These are phyloP conservation scores for Hanseniaspora gamundiae DNA, from an alignment of 1,139 yeast genomes.

Conservation along the genomic window DNA sequence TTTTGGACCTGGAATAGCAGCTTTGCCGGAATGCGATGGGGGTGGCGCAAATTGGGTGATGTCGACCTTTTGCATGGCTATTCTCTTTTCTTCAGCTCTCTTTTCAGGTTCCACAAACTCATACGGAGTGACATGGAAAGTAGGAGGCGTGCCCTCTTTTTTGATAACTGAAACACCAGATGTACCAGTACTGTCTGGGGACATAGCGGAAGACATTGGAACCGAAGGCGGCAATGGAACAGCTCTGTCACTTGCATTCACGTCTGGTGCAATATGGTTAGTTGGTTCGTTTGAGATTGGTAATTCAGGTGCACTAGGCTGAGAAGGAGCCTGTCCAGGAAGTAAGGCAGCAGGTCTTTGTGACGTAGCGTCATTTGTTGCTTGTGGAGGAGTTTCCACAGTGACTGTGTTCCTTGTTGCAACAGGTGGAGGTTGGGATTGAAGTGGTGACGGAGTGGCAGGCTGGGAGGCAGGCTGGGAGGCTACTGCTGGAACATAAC, in stretches of 20 bases:
- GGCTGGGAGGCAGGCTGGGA: background rate
- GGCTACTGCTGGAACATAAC: slow-evolving; percentile 4
- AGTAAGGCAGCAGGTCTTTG: background rate
- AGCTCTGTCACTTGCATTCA: too few relatives aligned
- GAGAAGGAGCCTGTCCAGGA: background rate
- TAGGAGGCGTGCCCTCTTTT: slow-evolving; percentile 4
- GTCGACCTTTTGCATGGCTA: slow-evolving; percentile 3
- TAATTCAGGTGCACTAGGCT: background rate
- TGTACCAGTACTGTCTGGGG: too few relatives aligned
- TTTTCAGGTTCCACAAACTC: slow-evolving; percentile 12
- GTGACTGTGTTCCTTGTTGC: too few relatives aligned
- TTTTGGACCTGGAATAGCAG: background rate
- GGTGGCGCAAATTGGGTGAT: slow-evolving; percentile 5
- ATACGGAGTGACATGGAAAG: slow-evolving; percentile 16
- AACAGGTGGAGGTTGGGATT: background rate
- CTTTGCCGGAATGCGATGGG: slow-evolving; percentile 5
- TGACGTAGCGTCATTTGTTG: background rate
- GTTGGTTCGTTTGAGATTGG: background rate
- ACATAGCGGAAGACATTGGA: too few relatives aligned
- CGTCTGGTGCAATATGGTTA: too few relatives aligned
- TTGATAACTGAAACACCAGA: too few relatives aligned
- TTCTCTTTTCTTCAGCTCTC: slow-evolving; percentile 9
- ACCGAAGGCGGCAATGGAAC: too few relatives aligned
- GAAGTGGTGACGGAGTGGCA: background rate
- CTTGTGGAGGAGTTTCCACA: background rate